These are phyloP conservation scores for Boletus tylopilopsis DNA, from an alignment of 768 basidiomycete species.

Conservation along the genomic window DNA sequence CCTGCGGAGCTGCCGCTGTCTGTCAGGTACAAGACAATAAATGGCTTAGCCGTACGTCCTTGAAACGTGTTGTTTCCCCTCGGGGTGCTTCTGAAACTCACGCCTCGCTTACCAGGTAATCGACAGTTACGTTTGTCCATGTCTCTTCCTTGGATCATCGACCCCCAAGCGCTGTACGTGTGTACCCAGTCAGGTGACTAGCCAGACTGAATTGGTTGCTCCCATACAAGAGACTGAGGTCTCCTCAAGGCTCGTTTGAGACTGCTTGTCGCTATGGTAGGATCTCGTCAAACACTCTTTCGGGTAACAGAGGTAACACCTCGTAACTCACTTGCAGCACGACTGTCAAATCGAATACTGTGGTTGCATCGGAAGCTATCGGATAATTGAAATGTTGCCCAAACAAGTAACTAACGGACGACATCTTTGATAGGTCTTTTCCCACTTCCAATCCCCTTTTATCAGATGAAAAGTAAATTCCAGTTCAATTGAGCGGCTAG, in stretches of 20 bases:
- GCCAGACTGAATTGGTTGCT: too few relatives aligned
- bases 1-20: neutral
- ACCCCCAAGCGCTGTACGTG: too few relatives aligned
- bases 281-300: neutral
- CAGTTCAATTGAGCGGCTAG: neutral
- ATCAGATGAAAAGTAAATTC: neutral
- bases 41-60: neutral
- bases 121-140: constrained; percentile 1
- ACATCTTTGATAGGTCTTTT: too few relatives aligned
- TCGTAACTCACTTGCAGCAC: neutral
- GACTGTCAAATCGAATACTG: too few relatives aligned
- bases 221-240: neutral
- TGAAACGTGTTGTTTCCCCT: constrained; percentile 11
- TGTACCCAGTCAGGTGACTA: too few relatives aligned
- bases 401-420: neutral
- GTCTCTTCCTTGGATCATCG: neutral
- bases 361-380: too few relatives aligned
- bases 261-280: too few relatives aligned
- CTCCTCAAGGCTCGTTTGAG: neutral
- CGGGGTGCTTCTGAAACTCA: constrained; percentile 3
- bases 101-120: constrained; percentile 16
- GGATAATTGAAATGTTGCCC: too few relatives aligned
- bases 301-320: too few relatives aligned
- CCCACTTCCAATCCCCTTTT: too few relatives aligned
- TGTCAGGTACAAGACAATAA: neutral